phyloP scores from a whole-genome alignment of 2,329 filamentous ascomycete genomes.

The Pestalotiopsis sp. region DNA sequence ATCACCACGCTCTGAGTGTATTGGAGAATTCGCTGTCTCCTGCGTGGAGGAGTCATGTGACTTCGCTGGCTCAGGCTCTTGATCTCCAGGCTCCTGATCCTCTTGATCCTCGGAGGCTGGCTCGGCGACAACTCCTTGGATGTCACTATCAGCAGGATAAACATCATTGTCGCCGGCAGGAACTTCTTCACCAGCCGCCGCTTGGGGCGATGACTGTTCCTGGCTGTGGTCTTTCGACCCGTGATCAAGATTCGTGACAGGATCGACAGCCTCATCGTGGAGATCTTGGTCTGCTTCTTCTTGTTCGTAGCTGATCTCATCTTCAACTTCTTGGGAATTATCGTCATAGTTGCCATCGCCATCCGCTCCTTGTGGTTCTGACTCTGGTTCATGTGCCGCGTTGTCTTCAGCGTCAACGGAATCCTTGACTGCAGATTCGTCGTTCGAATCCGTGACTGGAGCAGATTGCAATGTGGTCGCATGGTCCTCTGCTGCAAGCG shows the following conservation, averaged over 20 bases:
- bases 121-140: constrained; percentile 21
- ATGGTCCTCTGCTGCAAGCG: not conserved
- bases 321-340: not conserved
- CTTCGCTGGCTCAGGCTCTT: not conserved
- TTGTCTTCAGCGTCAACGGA: not conserved
- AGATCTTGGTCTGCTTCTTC: constrained; percentile 28
- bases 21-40: not conserved
- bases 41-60: not conserved
- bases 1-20: not conserved
- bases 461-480: not conserved
- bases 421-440: not conserved
- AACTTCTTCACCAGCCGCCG: constrained; percentile 7
- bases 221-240: not conserved
- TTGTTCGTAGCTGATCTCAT: constrained; percentile 12
- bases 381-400: not conserved
- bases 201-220: not conserved
- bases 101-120: constrained; percentile 20
- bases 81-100: not conserved
- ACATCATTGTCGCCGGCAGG: constrained; percentile 11
- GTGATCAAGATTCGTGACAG: not conserved
- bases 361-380: not conserved
- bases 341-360: constrained; percentile 1
- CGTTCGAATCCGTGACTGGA: not conserved
- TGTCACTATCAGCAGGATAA: constrained; percentile 17
- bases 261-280: constrained; percentile 29